Percentiles rank a stretch among this genome's conserved stretches.
Conservation (phyloP, 352 stramenopile genomes). For the Globisporangium acanthophoron region DNA sequence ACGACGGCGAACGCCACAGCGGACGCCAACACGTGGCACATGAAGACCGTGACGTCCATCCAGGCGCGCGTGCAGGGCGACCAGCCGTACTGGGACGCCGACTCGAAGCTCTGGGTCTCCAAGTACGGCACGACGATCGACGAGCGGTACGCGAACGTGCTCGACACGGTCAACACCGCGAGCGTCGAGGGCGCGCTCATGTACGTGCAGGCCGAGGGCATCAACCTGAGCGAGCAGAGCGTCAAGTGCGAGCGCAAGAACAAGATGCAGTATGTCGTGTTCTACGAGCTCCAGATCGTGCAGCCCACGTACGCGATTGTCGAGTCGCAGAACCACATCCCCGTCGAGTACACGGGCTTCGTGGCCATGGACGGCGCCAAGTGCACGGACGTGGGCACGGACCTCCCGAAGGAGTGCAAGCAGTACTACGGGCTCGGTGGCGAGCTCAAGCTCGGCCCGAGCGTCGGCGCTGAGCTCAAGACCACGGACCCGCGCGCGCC, state of each 20-base stretch:
- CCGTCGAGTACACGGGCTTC: slow-evolving; percentile 67
- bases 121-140: slow-evolving; percentile 7
- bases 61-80: slow-evolving; percentile 61
- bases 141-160: slow-evolving; percentile 23
- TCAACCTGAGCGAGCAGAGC: slow-evolving; percentile 37
- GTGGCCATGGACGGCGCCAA: slow-evolving; percentile 63
- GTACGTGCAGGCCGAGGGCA: slow-evolving; percentile 45
- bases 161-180: slow-evolving; percentile 36
- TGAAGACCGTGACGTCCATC: slow-evolving; percentile 45
- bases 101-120: slow-evolving; percentile 12
- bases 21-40: slow-evolving; percentile 37
- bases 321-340: slow-evolving; percentile 33
- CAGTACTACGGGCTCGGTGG: slow-evolving; percentile 67
- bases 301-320: slow-evolving; percentile 73
- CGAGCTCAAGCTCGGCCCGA: slow-evolving; percentile 57
- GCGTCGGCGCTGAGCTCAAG: slow-evolving; percentile 48
- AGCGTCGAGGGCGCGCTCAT: slow-evolving; percentile 40
- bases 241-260: slow-evolving; percentile 53
- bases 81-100: slow-evolving; percentile 45
- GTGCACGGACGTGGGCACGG: slow-evolving; percentile 34
- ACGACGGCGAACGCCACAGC: slow-evolving; percentile 1
- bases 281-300: slow-evolving; percentile 74
- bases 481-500: slow-evolving; percentile 41
- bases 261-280: slow-evolving; percentile 72
- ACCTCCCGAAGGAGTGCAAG: slow-evolving; percentile 50